Conservation (phyloP, 2,329 filamentous ascomycete species). For the Dactylonectria macrodidyma region DNA sequence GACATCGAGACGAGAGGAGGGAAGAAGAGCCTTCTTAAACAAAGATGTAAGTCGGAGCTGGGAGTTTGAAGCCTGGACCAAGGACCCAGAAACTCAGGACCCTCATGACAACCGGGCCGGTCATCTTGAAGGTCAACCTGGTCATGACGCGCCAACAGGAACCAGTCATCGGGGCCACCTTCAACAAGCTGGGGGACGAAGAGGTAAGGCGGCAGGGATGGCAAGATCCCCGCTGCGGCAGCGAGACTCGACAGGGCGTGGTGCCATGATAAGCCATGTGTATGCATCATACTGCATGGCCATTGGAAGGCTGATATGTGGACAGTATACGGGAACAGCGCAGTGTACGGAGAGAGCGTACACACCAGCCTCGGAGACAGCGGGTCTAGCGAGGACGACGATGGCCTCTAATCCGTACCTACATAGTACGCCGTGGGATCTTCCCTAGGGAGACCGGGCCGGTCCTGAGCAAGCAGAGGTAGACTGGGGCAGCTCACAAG, state of each 20-base stretch:
- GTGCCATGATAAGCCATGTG: constrained; percentile 44
- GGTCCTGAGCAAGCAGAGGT: constrained; percentile 23
- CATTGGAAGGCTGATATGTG: neutral
- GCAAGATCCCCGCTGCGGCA: constrained; percentile 39
- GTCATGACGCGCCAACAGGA: constrained; percentile 31
- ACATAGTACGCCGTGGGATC: neutral
- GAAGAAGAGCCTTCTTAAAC: constrained; percentile 38
- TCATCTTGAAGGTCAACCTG: constrained; percentile 38
- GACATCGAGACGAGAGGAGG: constrained; percentile 18
- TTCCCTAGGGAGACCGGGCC: constrained; percentile 17
- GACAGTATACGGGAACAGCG: neutral
- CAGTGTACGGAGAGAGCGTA: neutral
- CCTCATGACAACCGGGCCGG: constrained; percentile 40
- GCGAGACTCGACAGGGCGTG: constrained; percentile 32
- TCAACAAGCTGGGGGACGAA: constrained; percentile 31
- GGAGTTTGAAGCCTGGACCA: constrained; percentile 5
- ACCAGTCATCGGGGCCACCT: constrained; percentile 17
- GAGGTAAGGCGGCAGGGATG: constrained; percentile 23
- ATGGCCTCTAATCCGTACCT: neutral
- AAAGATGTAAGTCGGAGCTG: constrained; percentile 27
- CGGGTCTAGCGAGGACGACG: neutral
- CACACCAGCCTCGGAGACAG: neutral
- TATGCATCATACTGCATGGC: constrained; percentile 1
- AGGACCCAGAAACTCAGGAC: constrained; percentile 8
- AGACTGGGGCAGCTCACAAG: constrained; percentile 34